Base-by-base conservation (phyloP, 2,329 filamentous ascomycete genomes). In the Aspergillus tubingensis region DNA sequence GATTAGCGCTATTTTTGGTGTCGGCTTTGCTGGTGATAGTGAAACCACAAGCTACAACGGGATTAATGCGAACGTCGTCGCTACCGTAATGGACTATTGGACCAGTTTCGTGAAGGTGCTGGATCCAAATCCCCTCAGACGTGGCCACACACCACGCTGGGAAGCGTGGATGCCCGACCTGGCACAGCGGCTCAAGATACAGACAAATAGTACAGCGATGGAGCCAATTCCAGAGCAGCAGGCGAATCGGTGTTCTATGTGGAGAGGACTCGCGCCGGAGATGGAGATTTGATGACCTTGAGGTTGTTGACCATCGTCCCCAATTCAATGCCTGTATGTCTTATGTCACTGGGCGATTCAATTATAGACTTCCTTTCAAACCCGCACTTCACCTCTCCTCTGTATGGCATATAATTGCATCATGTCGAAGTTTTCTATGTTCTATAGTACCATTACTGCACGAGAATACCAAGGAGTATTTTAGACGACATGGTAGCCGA, bases 71-170 rank as follows among this genome's bases (percentile, higher is more conserved):
- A 60, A 59, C 0, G 70, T 76, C 17, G 69, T 77, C 1, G 71
- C 71, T 1, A 59, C 76, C 2, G 60, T 74, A 23, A 77, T 77
- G 75, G 59, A 74, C 13, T 82, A 81, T 62, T 81, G 73, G 71
- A 75, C 80, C 10, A 78, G 75, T n/a, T 82, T 82, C 61, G 74
- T 81, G 21, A 66, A 74, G 10, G 69, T 68, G 8, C 71, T 78
- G 43, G 69, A 78, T 63, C 80, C 79, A 3, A 62, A 62, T 38
- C n/a, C 25, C 10, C 47, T 49, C 21, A 19, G 32, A 17, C 25
- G 32, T 10, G 13, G 11, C 8, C 7, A 32, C 3, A 41, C 57
- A 4, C 53, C 57, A 5, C 36, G 32, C n/a, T 41, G 38, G 38
- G 38, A 41, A 8, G 2, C 38, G 38, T 41, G 38, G 38, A 41